These are phyloP conservation scores for Saccharomycopsis vini DNA, from an alignment of 805 yeast genomes.

Conservation along the genomic window DNA sequence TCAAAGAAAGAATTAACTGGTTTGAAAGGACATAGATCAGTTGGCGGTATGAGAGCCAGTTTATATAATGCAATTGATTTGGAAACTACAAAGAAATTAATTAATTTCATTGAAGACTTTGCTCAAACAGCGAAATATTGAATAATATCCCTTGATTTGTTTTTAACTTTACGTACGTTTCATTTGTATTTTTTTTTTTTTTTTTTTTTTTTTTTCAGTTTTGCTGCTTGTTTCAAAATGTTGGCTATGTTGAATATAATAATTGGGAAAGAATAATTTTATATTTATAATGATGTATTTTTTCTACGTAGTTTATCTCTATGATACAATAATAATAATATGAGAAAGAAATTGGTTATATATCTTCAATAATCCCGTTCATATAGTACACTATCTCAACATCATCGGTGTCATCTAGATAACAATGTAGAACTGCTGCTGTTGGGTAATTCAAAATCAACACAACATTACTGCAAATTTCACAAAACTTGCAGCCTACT, in stretches of 20 bases:
- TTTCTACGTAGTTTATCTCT: too few species aligned
- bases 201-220: too few species aligned
- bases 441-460: conserved; percentile 48
- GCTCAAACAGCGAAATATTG: too few species aligned
- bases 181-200: background rate
- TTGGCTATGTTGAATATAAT: too few species aligned
- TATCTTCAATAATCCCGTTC: conserved; percentile 26
- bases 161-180: background rate
- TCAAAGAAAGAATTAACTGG: conserved; percentile 54
- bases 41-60: conserved; percentile 94
- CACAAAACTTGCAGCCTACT: conserved; percentile 51
- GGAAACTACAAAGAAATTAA: conserved; percentile 49
- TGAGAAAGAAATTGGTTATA: too few species aligned
- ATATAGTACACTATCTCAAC: conserved; percentile 61
- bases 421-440: conserved; percentile 58
- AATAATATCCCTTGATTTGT: too few species aligned
- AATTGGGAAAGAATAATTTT: too few species aligned
- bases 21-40: conserved; percentile 91
- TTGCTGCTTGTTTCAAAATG: too few species aligned
- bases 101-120: conserved; percentile 49
- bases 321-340: too few species aligned
- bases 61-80: conserved; percentile 78
- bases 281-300: too few species aligned
- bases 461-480: conserved; percentile 51
- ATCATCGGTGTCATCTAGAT: conserved; percentile 52